Evolutionary conservation across 331 rosid genomes (phyloP).

Genomic region (Pyracantha coccinea): DNA sequence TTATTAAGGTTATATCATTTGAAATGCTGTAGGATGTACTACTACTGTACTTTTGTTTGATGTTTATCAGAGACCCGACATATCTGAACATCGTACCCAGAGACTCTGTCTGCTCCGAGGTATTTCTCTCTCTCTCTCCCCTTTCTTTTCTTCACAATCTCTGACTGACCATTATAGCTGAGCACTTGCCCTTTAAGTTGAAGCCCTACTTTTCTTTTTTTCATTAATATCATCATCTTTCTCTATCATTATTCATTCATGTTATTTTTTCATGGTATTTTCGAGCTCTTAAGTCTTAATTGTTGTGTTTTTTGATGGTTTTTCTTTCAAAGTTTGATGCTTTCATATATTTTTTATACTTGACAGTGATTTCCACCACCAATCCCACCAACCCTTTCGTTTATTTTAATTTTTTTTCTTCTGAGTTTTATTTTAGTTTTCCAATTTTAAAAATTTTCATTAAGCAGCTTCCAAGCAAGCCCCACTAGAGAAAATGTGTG

Average conservation of each 20-base stretch:
- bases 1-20: not conserved
- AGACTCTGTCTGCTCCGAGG: conserved; percentile 10
- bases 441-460: not conserved
- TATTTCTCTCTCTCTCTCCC: not conserved
- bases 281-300: not conserved
- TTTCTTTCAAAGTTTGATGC: not conserved
- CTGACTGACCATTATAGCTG: not conserved
- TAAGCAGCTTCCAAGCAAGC: not conserved
- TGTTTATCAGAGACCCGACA: not conserved
- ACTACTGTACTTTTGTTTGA: not conserved
- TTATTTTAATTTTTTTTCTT: not conserved
- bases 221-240: not conserved
- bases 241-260: not conserved
- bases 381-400: conserved; percentile 1
- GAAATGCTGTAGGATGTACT: not conserved
- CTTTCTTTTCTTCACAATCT: not conserved
- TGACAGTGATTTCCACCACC: conserved; percentile 10
- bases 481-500: not conserved
- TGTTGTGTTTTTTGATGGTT: not conserved
- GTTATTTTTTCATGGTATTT: not conserved
- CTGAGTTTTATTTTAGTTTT: not conserved
- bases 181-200: not conserved
- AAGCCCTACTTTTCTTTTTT: not conserved
- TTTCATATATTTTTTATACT: not conserved
- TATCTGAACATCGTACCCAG: conserved; percentile 7